Evolutionary conservation across 2,329 filamentous ascomycete species (phyloP).

Genomic region (Xylariaceae sp.): DNA sequence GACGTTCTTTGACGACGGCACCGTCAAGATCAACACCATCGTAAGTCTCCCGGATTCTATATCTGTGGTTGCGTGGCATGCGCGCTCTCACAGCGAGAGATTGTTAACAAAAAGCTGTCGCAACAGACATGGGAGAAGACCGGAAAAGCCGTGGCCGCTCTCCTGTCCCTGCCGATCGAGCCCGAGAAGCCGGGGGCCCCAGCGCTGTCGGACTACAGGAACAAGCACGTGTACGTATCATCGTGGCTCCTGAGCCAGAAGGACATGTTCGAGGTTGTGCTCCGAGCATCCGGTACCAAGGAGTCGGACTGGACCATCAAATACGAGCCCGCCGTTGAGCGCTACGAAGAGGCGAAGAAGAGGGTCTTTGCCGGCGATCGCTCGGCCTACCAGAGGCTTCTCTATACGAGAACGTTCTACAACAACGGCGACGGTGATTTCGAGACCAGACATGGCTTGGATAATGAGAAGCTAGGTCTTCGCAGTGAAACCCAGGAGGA

Average conservation of each 20-base stretch:
- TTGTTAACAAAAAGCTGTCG: not conserved
- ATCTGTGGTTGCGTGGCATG: too few relatives aligned
- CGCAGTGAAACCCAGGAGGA: conserved; percentile 54
- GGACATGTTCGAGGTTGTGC: conserved; percentile 68
- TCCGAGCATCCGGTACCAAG: conserved; percentile 61
- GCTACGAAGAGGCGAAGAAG: conserved; percentile 55
- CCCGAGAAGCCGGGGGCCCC: conserved; percentile 43
- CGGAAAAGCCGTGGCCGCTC: conserved; percentile 56
- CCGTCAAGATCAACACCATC: conserved; percentile 56
- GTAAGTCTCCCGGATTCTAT: too few relatives aligned
- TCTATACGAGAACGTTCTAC: conserved; percentile 64
- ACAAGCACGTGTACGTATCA: conserved; percentile 56
- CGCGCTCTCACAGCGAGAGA: conserved; percentile 52
- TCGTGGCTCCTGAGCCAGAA: conserved; percentile 66
- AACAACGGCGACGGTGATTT: conserved; percentile 48
- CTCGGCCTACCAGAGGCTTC: conserved; percentile 52
- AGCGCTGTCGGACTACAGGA: conserved; percentile 52
- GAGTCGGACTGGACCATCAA: conserved; percentile 66
- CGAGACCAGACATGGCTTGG: conserved; percentile 48
- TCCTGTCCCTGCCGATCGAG: conserved; percentile 54
- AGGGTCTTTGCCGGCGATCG: conserved; percentile 50
- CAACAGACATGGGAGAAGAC: conserved; percentile 39
- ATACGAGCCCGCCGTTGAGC: conserved; percentile 51
- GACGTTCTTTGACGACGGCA: conserved; percentile 63
- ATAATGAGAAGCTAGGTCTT: conserved; percentile 62